Conservation (phyloP, 257 asterid species). For the Solanum chiquidenum region DNA sequence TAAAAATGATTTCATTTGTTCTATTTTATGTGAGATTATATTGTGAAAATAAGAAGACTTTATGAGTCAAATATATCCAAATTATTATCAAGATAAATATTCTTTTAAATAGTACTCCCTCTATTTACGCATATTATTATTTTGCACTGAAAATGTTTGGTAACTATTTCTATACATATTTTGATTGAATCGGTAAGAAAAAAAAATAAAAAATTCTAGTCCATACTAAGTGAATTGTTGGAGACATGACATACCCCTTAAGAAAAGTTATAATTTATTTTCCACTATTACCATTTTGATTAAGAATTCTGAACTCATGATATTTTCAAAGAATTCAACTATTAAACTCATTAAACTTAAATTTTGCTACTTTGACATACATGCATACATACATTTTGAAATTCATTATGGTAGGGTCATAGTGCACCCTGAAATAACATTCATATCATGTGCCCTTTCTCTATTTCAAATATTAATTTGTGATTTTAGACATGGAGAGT, state of each 20-base stretch:
- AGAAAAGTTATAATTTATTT: too few species aligned
- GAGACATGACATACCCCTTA: background rate
- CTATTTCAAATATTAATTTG: background rate
- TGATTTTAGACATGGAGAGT: background rate
- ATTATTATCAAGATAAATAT: background rate
- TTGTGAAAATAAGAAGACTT: background rate
- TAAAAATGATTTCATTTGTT: background rate
- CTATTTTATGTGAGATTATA: background rate
- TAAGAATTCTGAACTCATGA: background rate
- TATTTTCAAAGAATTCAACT: background rate
- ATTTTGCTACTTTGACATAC: background rate
- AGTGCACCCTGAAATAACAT: slow-evolving; percentile 6
- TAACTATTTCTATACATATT: too few species aligned
- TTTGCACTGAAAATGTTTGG: too few species aligned
- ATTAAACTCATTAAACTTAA: background rate
- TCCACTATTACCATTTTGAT: background rate
- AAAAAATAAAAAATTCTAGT: background rate
- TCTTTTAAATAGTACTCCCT: background rate
- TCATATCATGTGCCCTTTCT: slow-evolving; percentile 12
- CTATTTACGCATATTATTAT: background rate
- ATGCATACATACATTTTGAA: background rate
- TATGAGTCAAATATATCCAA: background rate
- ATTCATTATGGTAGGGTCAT: slow-evolving; percentile 14
- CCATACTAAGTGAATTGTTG: background rate
- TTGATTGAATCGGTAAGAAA: too few species aligned